A percentile compares a stretch with the other conserved stretches of the same genome.
phyloP scores from a whole-genome alignment of 805 yeast species.

The Nakazawaea siamensis region DNA sequence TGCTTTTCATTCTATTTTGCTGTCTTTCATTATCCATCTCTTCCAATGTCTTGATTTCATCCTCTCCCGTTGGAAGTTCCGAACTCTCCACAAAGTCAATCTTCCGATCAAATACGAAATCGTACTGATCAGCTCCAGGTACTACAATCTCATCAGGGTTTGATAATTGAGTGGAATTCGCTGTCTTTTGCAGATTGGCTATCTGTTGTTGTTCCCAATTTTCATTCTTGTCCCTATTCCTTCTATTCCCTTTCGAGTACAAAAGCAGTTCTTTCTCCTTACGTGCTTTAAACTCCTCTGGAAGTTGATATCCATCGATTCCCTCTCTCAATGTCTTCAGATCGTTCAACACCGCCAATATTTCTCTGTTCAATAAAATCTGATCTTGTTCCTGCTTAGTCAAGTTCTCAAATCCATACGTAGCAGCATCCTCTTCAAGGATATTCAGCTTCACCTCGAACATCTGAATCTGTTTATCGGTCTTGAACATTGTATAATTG shows the following conservation, averaged over 20 bases:
- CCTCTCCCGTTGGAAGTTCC: slow-evolving; percentile 21
- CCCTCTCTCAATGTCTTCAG: slow-evolving; percentile 27
- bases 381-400: slow-evolving; percentile 43
- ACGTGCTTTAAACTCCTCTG: slow-evolving; percentile 50
- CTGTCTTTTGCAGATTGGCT: slow-evolving; percentile 26
- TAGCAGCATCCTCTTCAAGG: slow-evolving; percentile 38
- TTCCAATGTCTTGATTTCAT: slow-evolving; percentile 21
- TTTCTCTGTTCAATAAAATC: slow-evolving; percentile 39
- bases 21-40: slow-evolving; percentile 27
- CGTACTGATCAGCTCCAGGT: slow-evolving; percentile 44
- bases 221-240: slow-evolving; percentile 11
- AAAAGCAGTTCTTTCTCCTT: slow-evolving; percentile 46
- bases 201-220: slow-evolving; percentile 51
- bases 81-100: slow-evolving; percentile 44
- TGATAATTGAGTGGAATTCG: slow-evolving; percentile 10
- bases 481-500: slow-evolving; percentile 37
- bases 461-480: slow-evolving; percentile 33
- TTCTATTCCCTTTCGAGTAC: slow-evolving; percentile 21
- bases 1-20: slow-evolving; percentile 24
- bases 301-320: slow-evolving; percentile 39
- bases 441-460: slow-evolving; percentile 39
- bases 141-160: slow-evolving; percentile 33
- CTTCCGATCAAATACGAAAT: slow-evolving; percentile 66
- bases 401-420: slow-evolving; percentile 47
- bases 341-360: slow-evolving; percentile 34